A percentile compares a stretch with the other conserved stretches of the same genome.
phyloP scores from a whole-genome alignment of 2,329 filamentous ascomycete species.

The Aspergillus sp. region DNA sequence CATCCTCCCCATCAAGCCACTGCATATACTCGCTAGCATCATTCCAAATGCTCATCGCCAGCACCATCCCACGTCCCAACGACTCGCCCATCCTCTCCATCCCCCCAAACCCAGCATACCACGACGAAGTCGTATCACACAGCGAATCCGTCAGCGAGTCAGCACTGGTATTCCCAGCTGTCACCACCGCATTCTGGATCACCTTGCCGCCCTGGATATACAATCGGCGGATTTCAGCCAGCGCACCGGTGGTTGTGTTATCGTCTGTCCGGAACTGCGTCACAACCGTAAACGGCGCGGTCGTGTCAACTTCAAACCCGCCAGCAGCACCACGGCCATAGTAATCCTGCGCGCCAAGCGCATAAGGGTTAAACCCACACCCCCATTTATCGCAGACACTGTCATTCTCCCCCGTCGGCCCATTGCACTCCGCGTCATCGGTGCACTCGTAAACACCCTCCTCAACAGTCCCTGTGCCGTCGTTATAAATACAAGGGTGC shows the following conservation, averaged over 20 bases:
- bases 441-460: conserved; percentile 48
- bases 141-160: conserved; percentile 56
- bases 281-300: conserved; percentile 60
- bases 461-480: conserved; percentile 18
- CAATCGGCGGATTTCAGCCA: conserved; percentile 59
- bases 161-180: conserved; percentile 23
- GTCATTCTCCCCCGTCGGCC: conserved; percentile 14
- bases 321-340: conserved; percentile 50
- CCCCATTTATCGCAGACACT: conserved; percentile 65
- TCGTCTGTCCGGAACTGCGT: conserved; percentile 61
- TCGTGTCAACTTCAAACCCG: conserved; percentile 56
- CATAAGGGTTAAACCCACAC: conserved; percentile 67
- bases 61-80: conserved; percentile 58
- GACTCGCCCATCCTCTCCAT: conserved; percentile 55
- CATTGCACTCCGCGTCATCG: conserved; percentile 29
- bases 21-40: conserved; percentile 55
- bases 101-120: conserved; percentile 54
- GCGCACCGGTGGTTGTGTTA: conserved; percentile 48
- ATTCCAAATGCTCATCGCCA: conserved; percentile 61
- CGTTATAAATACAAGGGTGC: conserved; percentile 54
- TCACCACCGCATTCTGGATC: conserved; percentile 49
- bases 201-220: conserved; percentile 62
- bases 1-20: conserved; percentile 55
- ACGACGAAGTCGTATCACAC: conserved; percentile 52
- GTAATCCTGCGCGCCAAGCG: conserved; percentile 60